Conservation (phyloP, 768 basidiomycete genomes). For the Rhodotorula babjevae region DNA sequence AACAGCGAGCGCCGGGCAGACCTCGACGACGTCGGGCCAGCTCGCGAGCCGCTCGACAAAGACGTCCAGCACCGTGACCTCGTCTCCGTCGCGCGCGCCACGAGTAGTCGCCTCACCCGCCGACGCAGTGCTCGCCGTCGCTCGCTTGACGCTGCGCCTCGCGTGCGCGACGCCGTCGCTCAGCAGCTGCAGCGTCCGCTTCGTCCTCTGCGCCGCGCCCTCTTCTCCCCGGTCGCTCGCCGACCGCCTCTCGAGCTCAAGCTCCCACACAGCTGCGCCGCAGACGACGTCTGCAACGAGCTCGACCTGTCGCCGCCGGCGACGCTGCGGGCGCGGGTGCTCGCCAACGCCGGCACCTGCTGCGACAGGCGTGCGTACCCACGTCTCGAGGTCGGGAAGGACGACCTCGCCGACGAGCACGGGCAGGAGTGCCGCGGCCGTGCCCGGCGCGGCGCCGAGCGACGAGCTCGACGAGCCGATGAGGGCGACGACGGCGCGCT, state of each 20-base stretch:
- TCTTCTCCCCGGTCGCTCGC: background rate
- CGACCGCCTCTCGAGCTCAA: background rate
- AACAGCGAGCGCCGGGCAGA: background rate
- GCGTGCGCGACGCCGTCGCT: background rate
- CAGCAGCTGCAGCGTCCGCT: background rate
- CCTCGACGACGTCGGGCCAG: background rate
- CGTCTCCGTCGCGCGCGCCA: too few relatives aligned
- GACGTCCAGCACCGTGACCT: background rate
- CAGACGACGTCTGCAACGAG: conserved; percentile 5
- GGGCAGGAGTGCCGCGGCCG: background rate
- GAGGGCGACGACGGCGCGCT: background rate
- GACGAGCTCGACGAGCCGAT: background rate
- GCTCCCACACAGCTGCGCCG: background rate
- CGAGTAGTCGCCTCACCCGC: background rate
- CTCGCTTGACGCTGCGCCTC: background rate
- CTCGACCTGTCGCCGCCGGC: background rate
- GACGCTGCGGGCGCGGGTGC: too few relatives aligned
- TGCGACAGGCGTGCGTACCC: background rate
- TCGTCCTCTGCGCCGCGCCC: background rate
- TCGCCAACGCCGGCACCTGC: background rate
- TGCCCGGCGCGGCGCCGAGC: background rate
- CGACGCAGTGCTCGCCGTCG: background rate
- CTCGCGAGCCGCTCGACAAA: conserved; percentile 4
- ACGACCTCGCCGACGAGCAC: background rate
- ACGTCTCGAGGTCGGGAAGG: background rate